A percentile compares a stretch with the other conserved stretches of the same genome.
These are phyloP conservation scores for Pichia sp. DNA, from an alignment of 1,139 yeast genomes.

Conservation along the genomic window DNA sequence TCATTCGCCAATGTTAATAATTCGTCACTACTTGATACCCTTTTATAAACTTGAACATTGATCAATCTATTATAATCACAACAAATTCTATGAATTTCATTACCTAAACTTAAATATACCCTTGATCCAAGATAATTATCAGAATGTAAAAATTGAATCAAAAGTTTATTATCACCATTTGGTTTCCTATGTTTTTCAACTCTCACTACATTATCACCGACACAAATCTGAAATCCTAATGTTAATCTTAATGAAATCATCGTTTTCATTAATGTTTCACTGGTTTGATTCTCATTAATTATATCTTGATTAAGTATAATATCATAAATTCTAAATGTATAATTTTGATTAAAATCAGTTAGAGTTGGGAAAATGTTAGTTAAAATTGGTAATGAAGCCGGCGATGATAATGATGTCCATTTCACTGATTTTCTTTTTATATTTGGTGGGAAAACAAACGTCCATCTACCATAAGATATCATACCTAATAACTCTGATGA, in stretches of 20 bases:
- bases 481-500: conserved; percentile 35
- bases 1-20: conserved; percentile 22
- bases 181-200: conserved; percentile 59
- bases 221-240: conserved; percentile 86
- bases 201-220: conserved; percentile 56
- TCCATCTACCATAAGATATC: conserved; percentile 69
- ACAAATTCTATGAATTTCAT: conserved; percentile 77
- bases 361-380: conserved; percentile 70
- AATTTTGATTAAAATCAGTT: conserved; percentile 57
- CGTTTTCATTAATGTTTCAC: conserved; percentile 67
- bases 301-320: conserved; percentile 53
- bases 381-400: conserved; percentile 84
- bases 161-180: conserved; percentile 46
- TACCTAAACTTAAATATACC: conserved; percentile 68
- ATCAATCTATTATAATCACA: conserved; percentile 65
- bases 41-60: conserved; percentile 65
- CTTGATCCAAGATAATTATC: conserved; percentile 49
- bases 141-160: conserved; percentile 40
- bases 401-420: conserved; percentile 90
- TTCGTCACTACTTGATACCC: conserved; percentile 23
- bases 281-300: conserved; percentile 44
- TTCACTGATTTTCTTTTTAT: conserved; percentile 64
- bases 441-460: conserved; percentile 72
- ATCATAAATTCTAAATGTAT: conserved; percentile 55
- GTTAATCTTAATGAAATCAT: conserved; percentile 80